Base-by-base conservation (phyloP, 306 rosid genomes). In the Prunus campanulata region DNA sequence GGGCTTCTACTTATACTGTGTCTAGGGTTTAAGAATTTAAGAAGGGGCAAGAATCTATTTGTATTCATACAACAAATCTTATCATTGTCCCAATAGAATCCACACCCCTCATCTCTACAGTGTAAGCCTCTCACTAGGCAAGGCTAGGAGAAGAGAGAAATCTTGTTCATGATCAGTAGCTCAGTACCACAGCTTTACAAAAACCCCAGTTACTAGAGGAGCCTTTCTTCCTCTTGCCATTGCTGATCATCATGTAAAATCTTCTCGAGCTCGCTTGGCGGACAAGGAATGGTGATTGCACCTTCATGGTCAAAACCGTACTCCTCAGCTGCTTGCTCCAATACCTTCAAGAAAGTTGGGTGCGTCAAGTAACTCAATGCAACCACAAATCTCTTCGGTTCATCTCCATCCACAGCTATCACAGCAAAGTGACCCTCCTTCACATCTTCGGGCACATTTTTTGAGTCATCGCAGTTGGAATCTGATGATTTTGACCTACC, bases 401-500 rank as follows among this genome's bases (percentile, higher is more conserved):
- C 83, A 3, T 85, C 85, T 27, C 90, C 83, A 14, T 83, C 78
- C 57, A 67, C 87, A 0, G 96, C 97, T 27, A 88, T 83, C 84
- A 92, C 97, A 0, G 93, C 93, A 29, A 95, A 92, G 68, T 95
- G 98, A 8, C 97, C 97, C 84, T 89, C 90, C 63, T 92, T 92
- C 27, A 92, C 92, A 29, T 95, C 98, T 50, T 88, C 79, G 0
- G 91, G 96, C 55, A 92, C 96, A 24, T 18, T 32, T 20, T 44
- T 60, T 3, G 82, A 57, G 9, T 83, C 73, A 8, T 76, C 62
- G 0, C 56, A 65, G 20, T 32, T 35, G 42, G 42, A 20, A 30
- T n/a, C 6, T 25, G 69, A 80, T 9, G 84, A 68, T 60, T 66
- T 79, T 18, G 49, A 65, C 70, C 85, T 84, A 22, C 81, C 81